A percentile compares a stretch with the other conserved stretches of the same genome.
phyloP scores from a whole-genome alignment of 2,329 filamentous ascomycete genomes.

The Ophiostoma sp. region DNA sequence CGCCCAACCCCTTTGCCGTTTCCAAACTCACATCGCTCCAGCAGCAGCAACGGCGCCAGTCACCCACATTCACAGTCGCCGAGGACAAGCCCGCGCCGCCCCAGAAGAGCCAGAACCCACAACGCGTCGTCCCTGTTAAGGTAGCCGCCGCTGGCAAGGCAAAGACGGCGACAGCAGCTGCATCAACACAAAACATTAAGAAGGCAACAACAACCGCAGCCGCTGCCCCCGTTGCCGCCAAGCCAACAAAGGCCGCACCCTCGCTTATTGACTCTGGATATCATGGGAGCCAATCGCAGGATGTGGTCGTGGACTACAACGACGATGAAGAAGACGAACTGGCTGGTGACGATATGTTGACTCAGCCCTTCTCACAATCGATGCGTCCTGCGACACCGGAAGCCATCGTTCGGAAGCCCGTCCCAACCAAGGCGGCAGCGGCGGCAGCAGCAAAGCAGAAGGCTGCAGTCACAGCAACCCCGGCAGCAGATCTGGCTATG shows the following conservation, averaged over 20 bases:
- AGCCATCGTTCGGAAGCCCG: neutral
- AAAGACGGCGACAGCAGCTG: neutral
- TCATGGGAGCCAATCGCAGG: constrained; percentile 64
- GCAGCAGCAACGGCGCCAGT: constrained; percentile 46
- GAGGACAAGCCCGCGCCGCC: constrained; percentile 46
- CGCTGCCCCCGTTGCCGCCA: constrained; percentile 4
- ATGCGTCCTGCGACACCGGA: constrained; percentile 16
- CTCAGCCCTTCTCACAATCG: constrained; percentile 14
- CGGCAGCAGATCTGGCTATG: constrained; percentile 24
- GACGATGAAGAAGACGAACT: constrained; percentile 33
- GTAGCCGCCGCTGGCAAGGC: neutral
- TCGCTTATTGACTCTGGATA: constrained; percentile 66
- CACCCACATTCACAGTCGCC: constrained; percentile 52
- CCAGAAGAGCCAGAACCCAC: constrained; percentile 36
- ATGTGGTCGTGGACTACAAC: constrained; percentile 43
- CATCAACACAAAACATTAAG: neutral
- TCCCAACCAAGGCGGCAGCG: neutral
- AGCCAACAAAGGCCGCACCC: constrained; percentile 33
- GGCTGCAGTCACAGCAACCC: neutral
- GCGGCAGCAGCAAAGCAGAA: neutral
- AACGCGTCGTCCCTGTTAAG: constrained; percentile 22
- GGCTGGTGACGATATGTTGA: constrained; percentile 19
- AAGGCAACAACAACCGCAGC: constrained; percentile 8
- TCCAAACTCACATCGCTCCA: constrained; percentile 45
- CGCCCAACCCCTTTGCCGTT: constrained; percentile 55